Conservation (phyloP, 2,329 filamentous ascomycete genomes). For the Fusarium albosuccineum region DNA sequence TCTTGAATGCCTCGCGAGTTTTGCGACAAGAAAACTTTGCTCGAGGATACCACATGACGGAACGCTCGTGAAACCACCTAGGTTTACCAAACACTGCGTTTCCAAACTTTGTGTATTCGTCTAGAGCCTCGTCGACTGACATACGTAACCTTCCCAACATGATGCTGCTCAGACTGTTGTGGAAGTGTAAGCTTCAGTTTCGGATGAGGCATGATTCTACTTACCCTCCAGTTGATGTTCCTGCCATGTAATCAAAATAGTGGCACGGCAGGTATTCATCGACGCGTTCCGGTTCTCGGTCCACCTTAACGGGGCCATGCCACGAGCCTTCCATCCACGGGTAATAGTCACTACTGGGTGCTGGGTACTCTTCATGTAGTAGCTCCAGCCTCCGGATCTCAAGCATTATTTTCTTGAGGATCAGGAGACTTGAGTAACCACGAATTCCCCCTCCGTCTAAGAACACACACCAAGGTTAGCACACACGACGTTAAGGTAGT, state of each 20-base stretch:
- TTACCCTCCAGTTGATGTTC: not conserved
- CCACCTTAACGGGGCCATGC: too few species aligned
- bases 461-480: too few species aligned
- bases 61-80: constrained; percentile 9
- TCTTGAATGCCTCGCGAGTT: not conserved
- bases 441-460: constrained; percentile 17
- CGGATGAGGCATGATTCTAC: not conserved
- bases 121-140: not conserved
- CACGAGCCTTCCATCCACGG: not conserved
- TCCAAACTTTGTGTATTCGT: not conserved
- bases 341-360: not conserved
- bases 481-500: not conserved
- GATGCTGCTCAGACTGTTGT: not conserved
- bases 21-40: constrained; percentile 7
- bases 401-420: constrained; percentile 12
- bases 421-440: constrained; percentile 12
- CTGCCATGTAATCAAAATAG: constrained; percentile 2
- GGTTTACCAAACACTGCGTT: constrained; percentile 10
- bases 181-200: not conserved
- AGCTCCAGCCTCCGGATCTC: not conserved
- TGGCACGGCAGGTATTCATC: not conserved
- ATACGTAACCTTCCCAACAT: not conserved
- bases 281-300: not conserved
- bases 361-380: not conserved
- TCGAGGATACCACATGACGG: not conserved